phyloP scores from a whole-genome alignment of 2,329 filamentous ascomycete genomes.

The Aaosphaeria arxii region DNA sequence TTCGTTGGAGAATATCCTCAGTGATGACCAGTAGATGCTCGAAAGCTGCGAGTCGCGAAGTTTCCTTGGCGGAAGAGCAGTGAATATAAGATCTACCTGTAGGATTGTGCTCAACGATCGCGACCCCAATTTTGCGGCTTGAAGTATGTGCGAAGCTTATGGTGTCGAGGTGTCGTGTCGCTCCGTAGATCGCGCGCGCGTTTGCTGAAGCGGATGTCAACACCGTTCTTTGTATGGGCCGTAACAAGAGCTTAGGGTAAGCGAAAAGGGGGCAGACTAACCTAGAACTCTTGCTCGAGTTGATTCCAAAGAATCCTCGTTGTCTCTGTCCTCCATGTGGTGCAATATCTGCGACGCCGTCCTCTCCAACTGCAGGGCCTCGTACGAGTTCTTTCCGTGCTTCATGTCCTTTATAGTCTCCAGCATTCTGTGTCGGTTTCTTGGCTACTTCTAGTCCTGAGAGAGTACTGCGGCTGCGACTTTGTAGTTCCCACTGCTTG shows the following conservation, averaged over 20 bases:
- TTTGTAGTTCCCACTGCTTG: too few relatives aligned
- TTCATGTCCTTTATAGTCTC: constrained; percentile 34
- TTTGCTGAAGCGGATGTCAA: constrained; percentile 18
- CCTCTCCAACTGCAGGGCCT: constrained; percentile 24
- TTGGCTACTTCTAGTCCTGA: too few relatives aligned
- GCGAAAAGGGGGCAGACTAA: constrained; percentile 6
- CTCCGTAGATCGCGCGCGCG: constrained; percentile 33
- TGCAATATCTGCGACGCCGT: constrained; percentile 30
- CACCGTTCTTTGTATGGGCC: neutral
- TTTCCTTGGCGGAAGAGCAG: constrained; percentile 31
- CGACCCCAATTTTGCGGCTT: constrained; percentile 31
- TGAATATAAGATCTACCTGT: constrained; percentile 33
- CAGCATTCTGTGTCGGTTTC: constrained; percentile 18
- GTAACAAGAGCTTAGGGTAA: neutral
- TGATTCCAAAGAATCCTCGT: constrained; percentile 31
- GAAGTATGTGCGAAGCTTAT: constrained; percentile 34
- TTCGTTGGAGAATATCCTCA: constrained; percentile 29
- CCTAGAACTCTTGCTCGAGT: constrained; percentile 30
- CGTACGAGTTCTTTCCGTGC: constrained; percentile 28
- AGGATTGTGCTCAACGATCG: constrained; percentile 36
- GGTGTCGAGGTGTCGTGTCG: constrained; percentile 33
- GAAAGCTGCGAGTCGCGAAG: constrained; percentile 25
- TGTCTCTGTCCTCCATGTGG: constrained; percentile 29
- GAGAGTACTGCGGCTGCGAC: too few relatives aligned
- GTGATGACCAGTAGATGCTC: constrained; percentile 36